A percentile compares a stretch with the other conserved stretches of the same genome.
phyloP scores from a whole-genome alignment of 345 rosid species.

The Aquilaria malaccensis region DNA sequence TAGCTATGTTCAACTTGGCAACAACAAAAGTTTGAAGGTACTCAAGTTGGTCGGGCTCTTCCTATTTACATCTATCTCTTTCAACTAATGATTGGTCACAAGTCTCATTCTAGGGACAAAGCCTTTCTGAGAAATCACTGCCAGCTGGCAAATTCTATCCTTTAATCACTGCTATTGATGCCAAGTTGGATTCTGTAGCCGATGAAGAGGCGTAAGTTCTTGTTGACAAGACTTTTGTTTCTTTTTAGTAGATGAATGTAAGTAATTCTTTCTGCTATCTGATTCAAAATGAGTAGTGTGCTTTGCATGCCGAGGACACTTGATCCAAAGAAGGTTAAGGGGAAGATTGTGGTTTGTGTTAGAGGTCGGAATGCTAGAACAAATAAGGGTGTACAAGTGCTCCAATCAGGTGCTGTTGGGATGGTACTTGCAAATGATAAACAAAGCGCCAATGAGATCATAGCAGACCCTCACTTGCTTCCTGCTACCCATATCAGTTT shows the following conservation, averaged over 20 bases:
- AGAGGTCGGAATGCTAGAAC: slow-evolving; percentile 21
- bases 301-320: slow-evolving; percentile 35
- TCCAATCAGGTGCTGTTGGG: slow-evolving; percentile 41
- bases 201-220: slow-evolving; percentile 31
- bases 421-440: slow-evolving; percentile 41
- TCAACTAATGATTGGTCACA: not conserved
- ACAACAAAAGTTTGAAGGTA: slow-evolving; percentile 43
- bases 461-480: slow-evolving; percentile 32
- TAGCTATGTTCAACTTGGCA: slow-evolving; percentile 36
- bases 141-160: slow-evolving; percentile 34
- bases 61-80: not conserved
- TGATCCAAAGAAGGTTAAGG: slow-evolving; percentile 51
- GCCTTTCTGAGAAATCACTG: slow-evolving; percentile 37
- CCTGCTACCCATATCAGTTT: slow-evolving; percentile 36
- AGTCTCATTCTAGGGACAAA: slow-evolving; percentile 40
- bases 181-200: slow-evolving; percentile 24
- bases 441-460: slow-evolving; percentile 16
- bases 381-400: slow-evolving; percentile 27
- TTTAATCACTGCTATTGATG: slow-evolving; percentile 41
- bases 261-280: too few relatives aligned
- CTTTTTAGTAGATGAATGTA: not conserved
- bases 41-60: not conserved
- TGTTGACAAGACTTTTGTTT: too few relatives aligned
- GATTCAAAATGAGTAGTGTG: slow-evolving; percentile 13
- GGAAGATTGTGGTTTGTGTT: slow-evolving; percentile 54